Evolutionary conservation across 2,329 filamentous ascomycete species (phyloP), one percentile per base, ranked within the genome.

Genomic region (Colletotrichum sublineola): DNA sequence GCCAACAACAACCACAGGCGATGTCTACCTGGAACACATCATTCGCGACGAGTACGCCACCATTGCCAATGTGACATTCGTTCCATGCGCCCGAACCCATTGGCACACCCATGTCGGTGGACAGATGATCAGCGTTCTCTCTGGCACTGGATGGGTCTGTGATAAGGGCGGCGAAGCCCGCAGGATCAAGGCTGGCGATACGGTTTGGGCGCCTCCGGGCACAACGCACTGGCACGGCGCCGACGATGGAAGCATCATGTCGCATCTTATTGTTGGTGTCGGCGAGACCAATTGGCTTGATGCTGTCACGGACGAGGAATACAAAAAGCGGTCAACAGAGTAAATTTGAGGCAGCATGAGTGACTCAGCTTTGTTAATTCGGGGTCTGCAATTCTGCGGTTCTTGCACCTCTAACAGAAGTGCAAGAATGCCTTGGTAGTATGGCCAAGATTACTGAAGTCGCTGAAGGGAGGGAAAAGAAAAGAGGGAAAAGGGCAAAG

Each of bases 211-310:
- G 33, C 79, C 81, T 9, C 76, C 81, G 0, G 82, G 83, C 2
- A 84, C 82, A 55, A 81, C 77, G 56, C 84, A 85, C 74, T 85
- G 84, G 84, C 83, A 85, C 75, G 83, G 83, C 5, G 83, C 81
- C 2, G 83, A 82, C 52, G 80, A 80, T 20, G 77, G 75, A 11
- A 83, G 79, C 58, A 75, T 80, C 66, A 82, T 85, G 83, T 78
- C 80, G 60, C 83, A 85, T 77, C 75, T 79, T 73, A 82, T 79
- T 5, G 78, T 83, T 62, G 78, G 78, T 50, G 73, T 80, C 42
- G 83, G 82, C 2, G 79, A 80, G 71, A 83, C 81, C 5, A 79
- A 74, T 18, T 83, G 82, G 82, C 73, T 78, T 40, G 78, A 81
- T 2, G 78, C 80, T 67, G 79, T 84, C 2, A 77, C 76, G 8